phyloP scores from a whole-genome alignment of 2,329 filamentous ascomycete genomes.

The Cladosporium sp. region DNA sequence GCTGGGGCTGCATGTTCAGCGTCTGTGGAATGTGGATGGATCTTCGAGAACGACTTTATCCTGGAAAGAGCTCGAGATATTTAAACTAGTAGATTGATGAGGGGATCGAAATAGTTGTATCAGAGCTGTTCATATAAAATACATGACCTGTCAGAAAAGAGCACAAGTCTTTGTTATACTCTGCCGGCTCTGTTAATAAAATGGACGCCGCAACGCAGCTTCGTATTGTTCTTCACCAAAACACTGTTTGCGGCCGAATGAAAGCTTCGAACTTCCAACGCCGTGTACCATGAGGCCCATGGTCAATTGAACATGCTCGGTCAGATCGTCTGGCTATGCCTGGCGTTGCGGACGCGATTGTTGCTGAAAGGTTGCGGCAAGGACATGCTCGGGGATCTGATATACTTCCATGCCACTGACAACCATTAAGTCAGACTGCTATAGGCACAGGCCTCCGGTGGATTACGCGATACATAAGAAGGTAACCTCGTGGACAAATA shows the following conservation, averaged over 20 bases:
- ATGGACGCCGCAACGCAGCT: neutral
- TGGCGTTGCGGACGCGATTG: neutral
- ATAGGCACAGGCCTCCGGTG: neutral
- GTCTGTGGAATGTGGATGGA: neutral
- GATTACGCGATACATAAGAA: neutral
- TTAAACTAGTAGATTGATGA: neutral
- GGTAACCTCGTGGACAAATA: neutral
- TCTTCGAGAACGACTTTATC: neutral
- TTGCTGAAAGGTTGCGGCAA: neutral
- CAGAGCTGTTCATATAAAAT: neutral
- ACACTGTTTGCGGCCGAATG: neutral
- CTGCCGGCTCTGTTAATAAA: neutral
- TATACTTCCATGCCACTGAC: neutral
- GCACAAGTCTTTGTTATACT: neutral
- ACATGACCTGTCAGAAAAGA: neutral
- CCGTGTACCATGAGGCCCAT: neutral
- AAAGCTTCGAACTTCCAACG: neutral
- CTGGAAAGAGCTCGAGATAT: neutral
- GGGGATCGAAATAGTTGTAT: neutral
- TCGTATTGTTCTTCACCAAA: neutral
- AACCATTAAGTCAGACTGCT: too few species aligned
- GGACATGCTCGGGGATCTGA: neutral
- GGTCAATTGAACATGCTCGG: neutral
- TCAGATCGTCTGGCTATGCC: neutral
- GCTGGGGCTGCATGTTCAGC: neutral